phyloP scores from a whole-genome alignment of 768 basidiomycete species.

The Podaxis mareebaensis region DNA sequence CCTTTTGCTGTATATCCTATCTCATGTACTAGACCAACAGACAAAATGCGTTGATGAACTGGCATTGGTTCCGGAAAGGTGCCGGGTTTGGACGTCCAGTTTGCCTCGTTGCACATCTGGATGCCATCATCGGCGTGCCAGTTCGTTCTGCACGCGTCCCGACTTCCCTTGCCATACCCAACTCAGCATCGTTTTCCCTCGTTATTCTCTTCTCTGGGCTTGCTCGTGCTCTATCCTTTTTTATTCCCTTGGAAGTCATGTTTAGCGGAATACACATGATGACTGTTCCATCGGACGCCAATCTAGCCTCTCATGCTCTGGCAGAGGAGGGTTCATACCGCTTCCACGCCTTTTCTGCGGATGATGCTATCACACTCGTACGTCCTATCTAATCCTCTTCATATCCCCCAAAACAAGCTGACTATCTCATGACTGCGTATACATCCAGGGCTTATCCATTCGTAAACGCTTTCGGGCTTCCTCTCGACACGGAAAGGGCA shows the following conservation, averaged over 20 bases:
- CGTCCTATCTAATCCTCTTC: constrained; percentile 14
- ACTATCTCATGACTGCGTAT: not conserved
- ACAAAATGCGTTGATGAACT: not conserved
- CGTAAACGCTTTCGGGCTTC: constrained; percentile 82
- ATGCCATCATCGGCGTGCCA: constrained; percentile 5
- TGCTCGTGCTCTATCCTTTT: not conserved
- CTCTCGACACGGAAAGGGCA: constrained; percentile 70
- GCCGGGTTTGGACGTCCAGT: not conserved
- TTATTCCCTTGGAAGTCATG: constrained; percentile 35
- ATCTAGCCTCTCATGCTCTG: constrained; percentile 71
- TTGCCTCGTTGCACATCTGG: constrained; percentile 6
- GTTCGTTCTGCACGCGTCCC: not conserved
- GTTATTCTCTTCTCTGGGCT: not conserved
- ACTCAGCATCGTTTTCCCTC: not conserved
- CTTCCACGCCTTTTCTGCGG: constrained; percentile 72
- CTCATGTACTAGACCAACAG: not conserved
- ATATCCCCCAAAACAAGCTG: not conserved
- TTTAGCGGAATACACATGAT: constrained; percentile 64
- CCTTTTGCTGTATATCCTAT: not conserved
- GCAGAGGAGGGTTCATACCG: constrained; percentile 69
- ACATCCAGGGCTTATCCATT: constrained; percentile 61
- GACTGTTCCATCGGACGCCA: constrained; percentile 63
- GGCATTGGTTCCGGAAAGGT: not conserved
- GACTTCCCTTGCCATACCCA: not conserved
- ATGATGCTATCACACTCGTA: constrained; percentile 79